Evolutionary conservation across 2,329 filamentous ascomycete species (phyloP), one percentile per base, ranked within the genome.

Genomic region (Colletotrichum viniferum): DNA sequence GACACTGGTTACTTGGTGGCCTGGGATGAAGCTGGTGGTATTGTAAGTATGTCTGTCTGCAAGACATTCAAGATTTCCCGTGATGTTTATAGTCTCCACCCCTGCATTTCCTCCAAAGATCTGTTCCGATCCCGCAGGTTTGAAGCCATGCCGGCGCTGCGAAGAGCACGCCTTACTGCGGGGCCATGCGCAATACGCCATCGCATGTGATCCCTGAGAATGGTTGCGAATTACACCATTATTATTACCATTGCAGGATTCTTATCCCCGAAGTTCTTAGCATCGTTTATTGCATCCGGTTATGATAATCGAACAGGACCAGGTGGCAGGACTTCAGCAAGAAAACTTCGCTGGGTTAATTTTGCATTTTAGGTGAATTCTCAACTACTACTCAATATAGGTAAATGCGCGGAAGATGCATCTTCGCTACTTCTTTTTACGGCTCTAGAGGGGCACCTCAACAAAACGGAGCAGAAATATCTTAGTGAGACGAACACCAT

Each of bases 121-220:
- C 9, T 10, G n/a, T 30, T 36, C 65, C 70, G 52, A 65, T 55
- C 43, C 24, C 52, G 65, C 34, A 34, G 63, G 32, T 18, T 12
- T 16, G 24, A 34, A 32, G 28, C 28, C 36, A 74, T 16, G 9
- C 61, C 28, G 3, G 38, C 12, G 12, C 26, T 55, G 55, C 58
- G 43, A 56, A 52, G 38, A 77, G 70, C 76, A 78, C 77, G 77
- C 63, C 77, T 76, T 78, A 74, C 28, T 68, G 77, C 71, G 73
- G 77, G 76, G 77, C 74, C 10, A 69, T 74, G 61, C 68, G 68
- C 72, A 66, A 61, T 28, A 21, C 21, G 26, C 5, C 21, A 62
- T 28, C 5, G 30, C 56, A 48, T 43, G 48, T 14, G 48, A 34
- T 14, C 30, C n/a, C 38, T 18, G 58, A 21, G 30, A 61, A 21